Evolutionary conservation across 768 basidiomycete genomes (phyloP), one percentile per base, ranked within the genome.

Genomic region (Phanerochaete carnosa): DNA sequence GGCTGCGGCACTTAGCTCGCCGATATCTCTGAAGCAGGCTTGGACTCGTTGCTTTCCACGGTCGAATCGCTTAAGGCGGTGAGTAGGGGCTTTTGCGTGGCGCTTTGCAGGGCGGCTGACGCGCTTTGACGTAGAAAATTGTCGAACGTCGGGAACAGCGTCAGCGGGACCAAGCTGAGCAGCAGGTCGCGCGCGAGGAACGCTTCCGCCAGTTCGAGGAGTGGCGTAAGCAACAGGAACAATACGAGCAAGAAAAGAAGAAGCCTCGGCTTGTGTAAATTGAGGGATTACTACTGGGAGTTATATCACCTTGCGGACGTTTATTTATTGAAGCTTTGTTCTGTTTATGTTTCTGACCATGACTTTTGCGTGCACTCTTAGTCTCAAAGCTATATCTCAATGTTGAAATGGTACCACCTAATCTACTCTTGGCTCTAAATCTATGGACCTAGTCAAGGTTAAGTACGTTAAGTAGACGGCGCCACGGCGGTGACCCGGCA

Each of bases 11-110:
- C 58, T 4, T 60, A 88, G 89, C 80, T 87, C 74, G 73, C 75
- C 8, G 86, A 88, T 54, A 68, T 89, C 60, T 88, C 88, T 2
- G 89, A 90, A 69, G 78, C 80, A 16, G 86, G 88, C 0, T 80
- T 91, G 19, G 87, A 88, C 47, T 78, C 80, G 23, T 78, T 89
- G 45, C 70, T 89, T 54, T 69, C 72, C 25, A 82, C 80, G 0
- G 79, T 87, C 50, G 82, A 88, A 66, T 73, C 78, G 32, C 73
- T 90, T 57, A 89, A 86, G 73, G 74, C 74, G 16, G 88, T 89
- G 62, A 62, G 85, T 78, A 19, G 19, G 45, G 3, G 29, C 19
- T 22, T n/a, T 9, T 26, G 9, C 4, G 1, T 2, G 13, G 25
- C n/a, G 13, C 51, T 60, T 43, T 6, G 35, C 19, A 56, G 28